These are phyloP conservation scores for Pholiota molesta DNA, from an alignment of 768 basidiomycete genomes.

Conservation along the genomic window DNA sequence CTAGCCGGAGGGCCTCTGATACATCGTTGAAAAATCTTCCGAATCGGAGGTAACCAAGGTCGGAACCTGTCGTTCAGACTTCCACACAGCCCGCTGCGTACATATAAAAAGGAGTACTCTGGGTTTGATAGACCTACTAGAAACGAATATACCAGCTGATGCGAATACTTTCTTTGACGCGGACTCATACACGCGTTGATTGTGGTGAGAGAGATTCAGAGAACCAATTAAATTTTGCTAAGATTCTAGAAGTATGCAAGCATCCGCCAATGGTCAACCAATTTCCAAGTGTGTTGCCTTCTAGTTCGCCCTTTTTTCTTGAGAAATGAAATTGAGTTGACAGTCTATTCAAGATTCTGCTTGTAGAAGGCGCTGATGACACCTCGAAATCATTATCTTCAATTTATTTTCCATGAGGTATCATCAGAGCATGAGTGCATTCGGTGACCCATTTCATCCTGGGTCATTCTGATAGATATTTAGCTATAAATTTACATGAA, in stretches of 20 bases:
- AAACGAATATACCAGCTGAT: neutral
- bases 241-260: neutral
- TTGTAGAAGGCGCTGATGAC: no score
- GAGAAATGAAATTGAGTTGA: no score
- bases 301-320: no score
- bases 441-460: no score
- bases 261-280: neutral
- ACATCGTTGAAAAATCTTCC: neutral
- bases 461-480: no score
- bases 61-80: neutral
- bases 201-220: neutral
- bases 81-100: neutral
- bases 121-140: neutral
- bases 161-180: neutral
- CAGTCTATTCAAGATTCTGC: no score
- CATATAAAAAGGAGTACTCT: neutral
- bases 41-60: neutral
- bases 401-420: no score
- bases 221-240: neutral
- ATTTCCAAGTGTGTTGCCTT: neutral
- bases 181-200: neutral
- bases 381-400: no score
- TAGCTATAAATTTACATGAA: no score
- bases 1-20: neutral
- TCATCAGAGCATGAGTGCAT: no score